Conservation (phyloP, 345 rosid species). For the Eucalyptus rudis region DNA sequence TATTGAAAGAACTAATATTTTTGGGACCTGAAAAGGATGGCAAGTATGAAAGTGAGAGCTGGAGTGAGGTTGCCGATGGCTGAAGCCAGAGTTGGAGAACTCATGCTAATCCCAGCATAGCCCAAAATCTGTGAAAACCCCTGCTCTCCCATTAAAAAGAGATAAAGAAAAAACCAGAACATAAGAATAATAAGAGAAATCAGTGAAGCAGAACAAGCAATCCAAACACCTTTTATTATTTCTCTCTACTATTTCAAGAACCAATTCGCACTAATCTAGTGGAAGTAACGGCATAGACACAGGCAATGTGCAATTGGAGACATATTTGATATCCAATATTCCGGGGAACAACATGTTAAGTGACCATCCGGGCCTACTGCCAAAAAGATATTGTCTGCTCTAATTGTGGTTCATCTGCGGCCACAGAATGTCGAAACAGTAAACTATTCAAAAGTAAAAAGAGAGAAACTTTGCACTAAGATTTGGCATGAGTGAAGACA, state of each 20-base stretch:
- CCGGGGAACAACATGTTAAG: background rate
- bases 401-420: background rate
- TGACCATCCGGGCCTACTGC: background rate
- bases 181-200: background rate
- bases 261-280: background rate
- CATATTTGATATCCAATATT: background rate
- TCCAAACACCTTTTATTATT: background rate
- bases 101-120: background rate
- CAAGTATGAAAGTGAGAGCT: background rate
- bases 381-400: background rate
- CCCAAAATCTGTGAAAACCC: background rate
- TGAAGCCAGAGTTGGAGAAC: slow-evolving; percentile 1
- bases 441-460: background rate
- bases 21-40: background rate
- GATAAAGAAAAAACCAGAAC: background rate
- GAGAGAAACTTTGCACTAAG: background rate
- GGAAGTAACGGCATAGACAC: background rate
- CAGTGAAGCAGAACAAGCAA: background rate
- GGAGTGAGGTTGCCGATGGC: background rate
- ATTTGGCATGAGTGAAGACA: background rate
- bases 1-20: background rate
- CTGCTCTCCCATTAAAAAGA: background rate
- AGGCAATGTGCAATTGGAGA: background rate
- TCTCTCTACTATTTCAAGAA: background rate
- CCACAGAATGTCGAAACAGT: background rate